phyloP scores from a whole-genome alignment of 2,329 filamentous ascomycete species.

The Chaetomium sp. region DNA sequence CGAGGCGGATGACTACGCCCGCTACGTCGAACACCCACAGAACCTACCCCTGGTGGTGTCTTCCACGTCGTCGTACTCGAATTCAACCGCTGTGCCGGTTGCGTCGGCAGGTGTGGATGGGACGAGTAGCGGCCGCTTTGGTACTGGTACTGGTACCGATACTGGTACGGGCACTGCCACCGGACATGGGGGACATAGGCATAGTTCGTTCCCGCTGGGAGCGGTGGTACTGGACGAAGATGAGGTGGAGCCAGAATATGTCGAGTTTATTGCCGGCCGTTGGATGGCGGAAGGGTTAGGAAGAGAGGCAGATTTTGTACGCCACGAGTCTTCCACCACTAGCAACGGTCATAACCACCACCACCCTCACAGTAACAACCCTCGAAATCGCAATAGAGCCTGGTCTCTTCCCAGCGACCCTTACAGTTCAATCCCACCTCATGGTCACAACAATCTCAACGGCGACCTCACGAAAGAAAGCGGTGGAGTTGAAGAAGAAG shows the following conservation, averaged over 20 bases:
- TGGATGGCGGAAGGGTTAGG: slow-evolving; percentile 53
- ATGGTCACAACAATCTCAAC: neutral
- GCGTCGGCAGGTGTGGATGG: neutral
- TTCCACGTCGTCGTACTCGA: slow-evolving; percentile 42
- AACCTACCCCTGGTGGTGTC: slow-evolving; percentile 78
- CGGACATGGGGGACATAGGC: too few species aligned
- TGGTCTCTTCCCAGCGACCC: too few species aligned
- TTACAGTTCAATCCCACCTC: too few species aligned
- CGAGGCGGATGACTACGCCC: slow-evolving; percentile 79
- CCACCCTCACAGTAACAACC: neutral
- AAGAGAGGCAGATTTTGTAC: slow-evolving; percentile 47
- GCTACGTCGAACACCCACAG: slow-evolving; percentile 84
- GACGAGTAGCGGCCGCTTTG: too few species aligned
- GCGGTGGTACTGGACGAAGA: neutral
- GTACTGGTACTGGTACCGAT: too few species aligned
- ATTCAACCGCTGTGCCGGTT: neutral
- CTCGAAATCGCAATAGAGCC: neutral
- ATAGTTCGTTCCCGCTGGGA: too few species aligned
- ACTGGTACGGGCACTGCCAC: too few species aligned
- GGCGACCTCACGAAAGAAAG: neutral
- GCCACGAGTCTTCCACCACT: neutral
- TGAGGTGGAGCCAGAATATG: slow-evolving; percentile 60
- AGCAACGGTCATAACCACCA: neutral
- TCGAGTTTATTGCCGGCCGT: slow-evolving; percentile 70
- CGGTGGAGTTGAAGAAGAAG: slow-evolving; percentile 27